Evolutionary conservation across 208 protist genomes (phyloP), one percentile per base, ranked within the genome.

Genomic region (Crithidia acanthocephali): DNA sequence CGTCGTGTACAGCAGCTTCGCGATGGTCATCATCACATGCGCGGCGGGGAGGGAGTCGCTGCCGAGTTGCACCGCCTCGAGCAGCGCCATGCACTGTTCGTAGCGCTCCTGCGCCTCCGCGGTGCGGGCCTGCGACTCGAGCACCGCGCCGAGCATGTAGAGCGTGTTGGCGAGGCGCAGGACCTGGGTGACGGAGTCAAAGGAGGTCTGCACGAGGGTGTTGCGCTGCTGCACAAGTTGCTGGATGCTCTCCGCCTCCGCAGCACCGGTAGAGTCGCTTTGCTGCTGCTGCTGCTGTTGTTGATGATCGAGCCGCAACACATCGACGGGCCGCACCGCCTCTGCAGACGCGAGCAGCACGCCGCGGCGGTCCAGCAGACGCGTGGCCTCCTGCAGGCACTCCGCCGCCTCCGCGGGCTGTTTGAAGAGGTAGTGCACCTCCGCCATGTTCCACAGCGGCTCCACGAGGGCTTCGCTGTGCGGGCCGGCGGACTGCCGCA

Each of bases 311-410:
- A 67, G 50, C 30, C 56, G 60, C 23, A 92, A 82, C 55, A 80
- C 68, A 25, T 67, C 80, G n/a, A 65, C 72, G 2, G 87, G 87
- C 57, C 75, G 74, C 58, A 92, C 74, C 28, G 87, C 53, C 40
- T 72, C 56, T 6, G 51, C 56, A 11, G 74, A 77, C 28, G 89
- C 72, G 25, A 83, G 76, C 52, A 92, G 74, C n/a, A 77, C 28
- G 9, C 85, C 85, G 50, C 86, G 85, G 16, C 66, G 79, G 69
- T 92, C 87, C 44, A 79, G 68, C 51, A 90, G 56, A 18, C 74
- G 81, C 37, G 80, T 28, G 2, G 84, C 81, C 22, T 79, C 61
- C 58, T 84, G 75, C 6, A 87, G 59, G 48, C 58, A 84, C 53
- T 59, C 52, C 37, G 81, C 51, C 2, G 84, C 79, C 25, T 50